Base-by-base conservation (phyloP, 1,139 yeast genomes). In the Candida sp. region DNA sequence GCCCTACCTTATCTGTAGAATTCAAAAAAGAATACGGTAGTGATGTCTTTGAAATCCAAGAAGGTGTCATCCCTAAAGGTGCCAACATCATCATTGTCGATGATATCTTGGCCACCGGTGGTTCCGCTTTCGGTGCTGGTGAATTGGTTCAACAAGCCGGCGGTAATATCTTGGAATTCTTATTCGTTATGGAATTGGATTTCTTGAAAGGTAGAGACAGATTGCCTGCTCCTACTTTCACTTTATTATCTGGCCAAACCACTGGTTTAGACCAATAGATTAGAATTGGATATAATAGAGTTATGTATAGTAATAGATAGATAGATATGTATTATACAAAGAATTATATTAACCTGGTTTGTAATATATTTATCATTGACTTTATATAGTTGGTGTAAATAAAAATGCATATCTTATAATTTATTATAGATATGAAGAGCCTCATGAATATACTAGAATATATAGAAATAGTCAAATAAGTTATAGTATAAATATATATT, bases 61-160 rank as follows among this genome's bases (percentile, higher is more conserved):
- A 78, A 51, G 95, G 80, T 46, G 82, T 93, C 37, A 82, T 93
- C 53, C 87, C 90, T 52, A 76, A 76, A 48, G 96, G 93, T 34
- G 77, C 96, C 43, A 86, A 76, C 47, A 95, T 93, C 32, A 74
- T 93, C 38, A 77, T 93, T 53, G 95, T 93, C 32, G 99, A 93
- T 64, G 99, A 93, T 62, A 90, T 93, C 57, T 86, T 95, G 64
- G 99, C 99, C 40, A 93, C 99, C 37, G 99, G 98, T 53, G 99
- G 99, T 36, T 85, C 96, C 60, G 99, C 99, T 21, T 72, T 69
- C 48, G 97, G 95, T 48, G 99, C 98, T 37, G 98, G 96, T 46
- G 85, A 87, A 57, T 78, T 95, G 53, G 87, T 89, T 43, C 67
- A 68, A 58, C 70, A 79, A 67, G 55, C 67, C 39, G 84, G 84